phyloP scores from a whole-genome alignment of 2,329 filamentous ascomycete species.

The Alternaria sp. region DNA sequence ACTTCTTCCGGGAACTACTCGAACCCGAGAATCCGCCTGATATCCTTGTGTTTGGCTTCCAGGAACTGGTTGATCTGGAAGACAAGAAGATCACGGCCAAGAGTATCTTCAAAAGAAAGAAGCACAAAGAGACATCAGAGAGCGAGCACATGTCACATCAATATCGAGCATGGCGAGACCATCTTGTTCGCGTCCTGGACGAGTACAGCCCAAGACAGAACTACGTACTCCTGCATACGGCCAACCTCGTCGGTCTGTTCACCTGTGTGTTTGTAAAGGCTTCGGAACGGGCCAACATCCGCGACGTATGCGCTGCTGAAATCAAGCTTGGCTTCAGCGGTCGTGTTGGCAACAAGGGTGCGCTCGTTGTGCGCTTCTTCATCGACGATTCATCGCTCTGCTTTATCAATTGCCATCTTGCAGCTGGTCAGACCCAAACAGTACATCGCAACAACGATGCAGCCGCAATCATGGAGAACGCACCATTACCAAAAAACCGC shows the following conservation, averaged over 20 bases:
- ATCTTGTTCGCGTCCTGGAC: conserved; percentile 80
- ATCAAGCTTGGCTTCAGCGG: conserved; percentile 97
- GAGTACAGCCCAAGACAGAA: conserved; percentile 80
- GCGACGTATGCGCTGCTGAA: conserved; percentile 78
- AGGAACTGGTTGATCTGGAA: conserved; percentile 97
- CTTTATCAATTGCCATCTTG: conserved; percentile 96
- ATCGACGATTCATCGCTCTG: conserved; percentile 94
- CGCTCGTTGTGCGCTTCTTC: conserved; percentile 87
- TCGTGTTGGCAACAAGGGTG: conserved; percentile 94
- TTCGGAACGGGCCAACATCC: conserved; percentile 75
- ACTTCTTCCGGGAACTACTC: conserved; percentile 82
- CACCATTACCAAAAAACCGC: conserved; percentile 73
- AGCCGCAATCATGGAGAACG: conserved; percentile 83
- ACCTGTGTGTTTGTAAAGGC: conserved; percentile 94
- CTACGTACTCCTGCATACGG: conserved; percentile 87
- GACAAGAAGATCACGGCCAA: conserved; percentile 98
- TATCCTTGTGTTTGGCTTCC: conserved; percentile 94
- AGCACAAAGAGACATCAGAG: conserved; percentile 83
- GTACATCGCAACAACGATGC: conserved; percentile 92
- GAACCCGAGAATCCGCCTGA: conserved; percentile 80
- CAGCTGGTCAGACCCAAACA: conserved; percentile 89
- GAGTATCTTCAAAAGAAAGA: conserved; percentile 77
- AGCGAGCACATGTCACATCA: conserved; percentile 95
- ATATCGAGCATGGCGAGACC: conserved; percentile 95
- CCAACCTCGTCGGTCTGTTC: conserved; percentile 91